Percentiles rank a stretch among this genome's conserved stretches.
These are phyloP conservation scores for Metschnikowia chrysomelidarum DNA, from an alignment of 805 yeast species.

Conservation along the genomic window DNA sequence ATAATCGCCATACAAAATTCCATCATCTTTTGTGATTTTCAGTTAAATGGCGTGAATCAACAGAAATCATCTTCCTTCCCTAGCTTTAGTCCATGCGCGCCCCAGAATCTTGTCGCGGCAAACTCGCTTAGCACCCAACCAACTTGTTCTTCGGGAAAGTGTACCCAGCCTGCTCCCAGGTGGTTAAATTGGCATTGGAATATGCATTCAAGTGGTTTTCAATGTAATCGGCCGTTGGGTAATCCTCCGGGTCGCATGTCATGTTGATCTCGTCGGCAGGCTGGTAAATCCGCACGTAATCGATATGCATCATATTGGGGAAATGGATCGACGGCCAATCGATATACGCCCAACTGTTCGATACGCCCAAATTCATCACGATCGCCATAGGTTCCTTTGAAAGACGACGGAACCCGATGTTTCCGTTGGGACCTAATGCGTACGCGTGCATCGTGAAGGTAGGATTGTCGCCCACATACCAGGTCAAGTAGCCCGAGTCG, in stretches of 20 bases:
- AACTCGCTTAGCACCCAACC: conserved; percentile 14
- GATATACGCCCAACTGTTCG: conserved; percentile 90
- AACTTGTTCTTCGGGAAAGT: conserved; percentile 36
- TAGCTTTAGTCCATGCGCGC: too few relatives aligned
- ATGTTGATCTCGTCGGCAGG: conserved; percentile 58
- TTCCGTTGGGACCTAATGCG: conserved; percentile 88
- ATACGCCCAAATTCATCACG: conserved; percentile 82
- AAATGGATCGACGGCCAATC: conserved; percentile 81
- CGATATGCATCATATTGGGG: conserved; percentile 76
- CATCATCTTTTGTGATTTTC: too few relatives aligned
- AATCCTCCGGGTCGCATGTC: conserved; percentile 84
- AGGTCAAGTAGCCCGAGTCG: conserved; percentile 33
- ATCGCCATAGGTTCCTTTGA: conserved; percentile 93
- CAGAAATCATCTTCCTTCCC: too few relatives aligned
- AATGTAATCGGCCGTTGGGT: conserved; percentile 86
- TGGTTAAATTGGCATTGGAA: conserved; percentile 62
- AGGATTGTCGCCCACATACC: conserved; percentile 44
- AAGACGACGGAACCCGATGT: conserved; percentile 76
- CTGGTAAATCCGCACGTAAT: conserved; percentile 91
- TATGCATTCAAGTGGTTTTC: conserved; percentile 68
- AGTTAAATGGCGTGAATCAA: too few relatives aligned
- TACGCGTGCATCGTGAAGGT: conserved; percentile 70
- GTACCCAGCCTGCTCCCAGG: conserved; percentile 76
- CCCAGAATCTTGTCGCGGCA: too few relatives aligned
- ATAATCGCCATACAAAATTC: too few relatives aligned